A percentile compares a stretch with the other conserved stretches of the same genome.
Conservation (phyloP, 495 filamentous ascomycete genomes). For the Aspergillus leporis region DNA sequence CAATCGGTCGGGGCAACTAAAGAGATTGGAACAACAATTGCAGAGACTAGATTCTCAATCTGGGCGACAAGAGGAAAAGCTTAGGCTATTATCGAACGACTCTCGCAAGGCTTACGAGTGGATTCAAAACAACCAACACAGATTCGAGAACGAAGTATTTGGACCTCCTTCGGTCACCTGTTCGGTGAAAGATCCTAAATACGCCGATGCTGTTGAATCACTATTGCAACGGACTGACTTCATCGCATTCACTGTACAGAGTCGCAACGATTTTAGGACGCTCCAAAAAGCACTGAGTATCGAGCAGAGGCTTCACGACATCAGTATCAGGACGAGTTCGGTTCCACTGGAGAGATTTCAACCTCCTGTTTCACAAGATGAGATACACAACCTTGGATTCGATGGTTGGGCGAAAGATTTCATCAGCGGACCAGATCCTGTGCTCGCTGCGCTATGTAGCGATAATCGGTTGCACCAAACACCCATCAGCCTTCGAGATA, state of each 20-base stretch:
- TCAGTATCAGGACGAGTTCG: conserved; percentile 61
- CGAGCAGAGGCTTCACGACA: conserved; percentile 60
- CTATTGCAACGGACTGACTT: conserved; percentile 64
- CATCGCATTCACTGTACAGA: conserved; percentile 75
- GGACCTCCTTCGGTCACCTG: conserved; percentile 83
- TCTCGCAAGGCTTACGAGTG: conserved; percentile 73
- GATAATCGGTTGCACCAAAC: conserved; percentile 66
- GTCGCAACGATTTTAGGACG: conserved; percentile 67
- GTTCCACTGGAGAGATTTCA: conserved; percentile 49
- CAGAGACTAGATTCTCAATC: conserved; percentile 67
- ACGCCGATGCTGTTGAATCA: conserved; percentile 73
- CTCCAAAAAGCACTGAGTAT: conserved; percentile 47
- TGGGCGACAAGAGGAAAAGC: conserved; percentile 69
- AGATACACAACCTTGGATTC: conserved; percentile 64
- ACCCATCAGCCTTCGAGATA: conserved; percentile 60
- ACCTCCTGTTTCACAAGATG: conserved; percentile 53
- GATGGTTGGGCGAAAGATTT: conserved; percentile 78
- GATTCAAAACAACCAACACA: conserved; percentile 67
- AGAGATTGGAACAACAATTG: conserved; percentile 51
- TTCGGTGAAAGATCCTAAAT: conserved; percentile 73
- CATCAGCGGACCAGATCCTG: conserved; percentile 77
- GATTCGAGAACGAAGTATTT: conserved; percentile 80
- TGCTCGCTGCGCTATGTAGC: conserved; percentile 82
- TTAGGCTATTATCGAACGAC: conserved; percentile 59
- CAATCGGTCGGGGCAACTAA: conserved; percentile 29